These are phyloP conservation scores for Lactifluus echinatus DNA, from an alignment of 768 basidiomycete species.

Conservation along the genomic window DNA sequence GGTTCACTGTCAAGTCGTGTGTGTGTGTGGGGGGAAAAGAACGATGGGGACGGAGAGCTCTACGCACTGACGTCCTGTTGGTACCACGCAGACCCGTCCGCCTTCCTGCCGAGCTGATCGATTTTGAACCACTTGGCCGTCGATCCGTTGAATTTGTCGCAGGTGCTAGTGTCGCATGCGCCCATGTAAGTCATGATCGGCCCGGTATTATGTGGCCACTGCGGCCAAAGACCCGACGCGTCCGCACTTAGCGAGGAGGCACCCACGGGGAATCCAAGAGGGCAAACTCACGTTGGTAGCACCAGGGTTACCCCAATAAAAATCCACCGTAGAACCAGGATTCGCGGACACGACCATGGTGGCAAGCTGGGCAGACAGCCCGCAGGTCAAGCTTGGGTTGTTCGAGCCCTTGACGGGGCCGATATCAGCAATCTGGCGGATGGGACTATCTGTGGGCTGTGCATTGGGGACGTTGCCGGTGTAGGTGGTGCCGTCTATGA, in stretches of 20 bases:
- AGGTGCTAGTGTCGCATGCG: conserved; percentile 43
- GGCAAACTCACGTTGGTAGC: conserved; percentile 22
- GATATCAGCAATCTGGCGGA: conserved; percentile 36
- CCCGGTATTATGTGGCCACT: conserved; percentile 55
- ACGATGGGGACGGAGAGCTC: neutral
- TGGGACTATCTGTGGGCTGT: conserved; percentile 15
- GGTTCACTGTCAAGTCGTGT: conserved; percentile 20
- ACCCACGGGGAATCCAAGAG: neutral
- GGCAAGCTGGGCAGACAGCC: conserved; percentile 41
- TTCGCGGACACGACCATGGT: conserved; percentile 43
- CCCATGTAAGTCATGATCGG: conserved; percentile 73
- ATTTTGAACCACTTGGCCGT: conserved; percentile 68
- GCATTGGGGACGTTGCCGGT: conserved; percentile 13
- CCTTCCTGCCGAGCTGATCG: conserved; percentile 25
- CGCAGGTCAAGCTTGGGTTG: conserved; percentile 50
- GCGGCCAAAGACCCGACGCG: neutral
- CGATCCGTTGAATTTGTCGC: conserved; percentile 51
- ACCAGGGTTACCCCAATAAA: conserved; percentile 45
- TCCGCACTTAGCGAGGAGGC: neutral
- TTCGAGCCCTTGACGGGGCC: conserved; percentile 43
- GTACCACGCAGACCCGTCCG: conserved; percentile 24
- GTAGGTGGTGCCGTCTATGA: conserved; percentile 17
- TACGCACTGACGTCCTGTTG: conserved; percentile 26
- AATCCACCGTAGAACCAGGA: conserved; percentile 44
- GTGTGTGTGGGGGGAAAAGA: neutral